Percentiles rank a stretch among this genome's conserved stretches.
Evolutionary conservation across 495 filamentous ascomycete genomes (phyloP).

Genomic region (Darksidea phi): DNA sequence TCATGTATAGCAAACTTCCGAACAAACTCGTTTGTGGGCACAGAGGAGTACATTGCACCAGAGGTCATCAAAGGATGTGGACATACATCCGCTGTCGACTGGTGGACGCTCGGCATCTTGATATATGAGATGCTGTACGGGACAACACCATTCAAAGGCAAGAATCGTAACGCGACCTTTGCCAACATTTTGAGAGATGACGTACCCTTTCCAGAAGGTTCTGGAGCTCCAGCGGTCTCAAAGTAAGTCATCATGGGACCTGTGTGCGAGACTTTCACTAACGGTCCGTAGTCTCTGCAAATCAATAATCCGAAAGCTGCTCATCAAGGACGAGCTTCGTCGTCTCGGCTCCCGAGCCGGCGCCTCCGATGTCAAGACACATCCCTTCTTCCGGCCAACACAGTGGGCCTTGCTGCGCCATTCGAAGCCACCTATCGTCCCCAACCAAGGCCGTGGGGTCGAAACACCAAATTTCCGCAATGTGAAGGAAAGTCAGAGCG

Average conservation of each 20-base stretch:
- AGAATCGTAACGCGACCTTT: conserved; percentile 97
- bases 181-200: conserved; percentile 96
- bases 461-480: conserved; percentile 97
- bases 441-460: conserved; percentile 83
- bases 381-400: conserved; percentile 93
- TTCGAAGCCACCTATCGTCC: conserved; percentile 98
- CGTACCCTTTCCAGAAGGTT: conserved; percentile 87
- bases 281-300: conserved; percentile 74
- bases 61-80: conserved; percentile 99
- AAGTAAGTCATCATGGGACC: conserved; percentile 60
- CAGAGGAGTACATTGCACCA: conserved; percentile 97
- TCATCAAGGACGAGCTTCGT: conserved; percentile 97
- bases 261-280: conserved; percentile 23
- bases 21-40: conserved; percentile 97
- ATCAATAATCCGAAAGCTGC: conserved; percentile 89
- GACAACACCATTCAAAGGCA: conserved; percentile 98
- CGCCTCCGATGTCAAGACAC: conserved; percentile 92
- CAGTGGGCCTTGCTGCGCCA: conserved; percentile 97
- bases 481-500: conserved; percentile 94
- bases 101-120: conserved; percentile 97
- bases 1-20: conserved; percentile 98
- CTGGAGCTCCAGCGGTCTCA: conserved; percentile 78
- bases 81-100: conserved; percentile 96
- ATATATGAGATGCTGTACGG: conserved; percentile 99
- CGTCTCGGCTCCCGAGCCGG: conserved; percentile 92